These are phyloP conservation scores for Chytriomyces confervae DNA, from an alignment of 192 early-diverging fungal genomes.

Conservation along the genomic window DNA sequence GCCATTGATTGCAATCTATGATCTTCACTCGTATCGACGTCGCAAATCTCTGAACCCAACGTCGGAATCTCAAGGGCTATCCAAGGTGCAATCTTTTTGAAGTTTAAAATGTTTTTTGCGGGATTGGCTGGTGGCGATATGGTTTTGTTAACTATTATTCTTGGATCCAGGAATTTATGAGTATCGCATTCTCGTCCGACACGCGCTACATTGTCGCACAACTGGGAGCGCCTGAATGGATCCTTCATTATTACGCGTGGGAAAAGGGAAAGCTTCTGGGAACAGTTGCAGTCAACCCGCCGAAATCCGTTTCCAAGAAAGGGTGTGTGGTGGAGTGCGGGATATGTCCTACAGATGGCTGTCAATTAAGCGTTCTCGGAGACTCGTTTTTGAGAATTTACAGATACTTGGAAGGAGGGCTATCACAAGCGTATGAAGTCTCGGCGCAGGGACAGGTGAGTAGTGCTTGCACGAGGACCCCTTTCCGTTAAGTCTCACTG, in stretches of 20 bases:
- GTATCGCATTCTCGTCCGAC: constrained; percentile 56
- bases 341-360: constrained; percentile 56
- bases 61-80: constrained; percentile 18
- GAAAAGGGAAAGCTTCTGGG: constrained; percentile 59
- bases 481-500: not conserved
- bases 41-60: constrained; percentile 39
- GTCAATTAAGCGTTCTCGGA: constrained; percentile 45
- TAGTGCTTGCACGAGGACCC: not conserved
- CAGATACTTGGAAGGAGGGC: constrained; percentile 51
- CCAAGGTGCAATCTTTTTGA: constrained; percentile 29
- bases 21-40: constrained; percentile 49
- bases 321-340: constrained; percentile 36
- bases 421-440: constrained; percentile 20
- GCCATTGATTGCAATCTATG: constrained; percentile 53
- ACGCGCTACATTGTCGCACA: constrained; percentile 57
- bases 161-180: constrained; percentile 52
- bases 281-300: constrained; percentile 23
- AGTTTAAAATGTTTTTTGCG: not conserved
- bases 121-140: not conserved
- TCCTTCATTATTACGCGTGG: constrained; percentile 60
- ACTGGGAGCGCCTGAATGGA: constrained; percentile 54
- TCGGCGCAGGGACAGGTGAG: constrained; percentile 1
- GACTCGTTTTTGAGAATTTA: constrained; percentile 42
- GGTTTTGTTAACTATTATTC: not conserved
- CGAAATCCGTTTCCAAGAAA: constrained; percentile 4